Conservation (phyloP, 1,139 yeast genomes). For the Casaregolazyma suthepensis region DNA sequence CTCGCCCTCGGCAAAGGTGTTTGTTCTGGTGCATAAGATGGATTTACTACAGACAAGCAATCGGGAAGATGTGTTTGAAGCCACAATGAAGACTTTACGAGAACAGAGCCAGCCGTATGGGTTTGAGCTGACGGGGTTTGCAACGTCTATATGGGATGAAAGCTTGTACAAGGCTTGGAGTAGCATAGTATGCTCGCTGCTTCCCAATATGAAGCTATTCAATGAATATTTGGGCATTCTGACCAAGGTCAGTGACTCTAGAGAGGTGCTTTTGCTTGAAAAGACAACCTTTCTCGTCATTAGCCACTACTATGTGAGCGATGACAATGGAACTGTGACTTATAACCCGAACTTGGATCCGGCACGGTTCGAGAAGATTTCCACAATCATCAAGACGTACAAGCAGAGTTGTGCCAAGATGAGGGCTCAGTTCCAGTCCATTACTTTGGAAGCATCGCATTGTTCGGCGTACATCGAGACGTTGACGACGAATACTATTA, state of each 20-base stretch:
- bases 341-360: slow-evolving; percentile 48
- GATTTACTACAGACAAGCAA: slow-evolving; percentile 87
- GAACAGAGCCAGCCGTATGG: slow-evolving; percentile 74
- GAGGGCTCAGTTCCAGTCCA: slow-evolving; percentile 74
- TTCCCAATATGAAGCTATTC: slow-evolving; percentile 82
- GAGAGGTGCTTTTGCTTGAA: slow-evolving; percentile 87
- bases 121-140: slow-evolving; percentile 78
- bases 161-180: slow-evolving; percentile 97
- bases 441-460: slow-evolving; percentile 67
- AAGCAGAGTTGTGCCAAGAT: slow-evolving; percentile 88
- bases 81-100: slow-evolving; percentile 78
- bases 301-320: slow-evolving; percentile 22
- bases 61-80: slow-evolving; percentile 72
- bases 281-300: slow-evolving; percentile 90
- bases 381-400: slow-evolving; percentile 89
- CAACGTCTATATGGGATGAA: slow-evolving; percentile 98
- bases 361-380: slow-evolving; percentile 87
- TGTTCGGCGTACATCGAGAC: slow-evolving; percentile 67
- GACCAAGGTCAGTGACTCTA: slow-evolving; percentile 73
- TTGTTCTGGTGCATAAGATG: slow-evolving; percentile 91
- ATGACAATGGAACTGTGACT: slow-evolving; percentile 10
- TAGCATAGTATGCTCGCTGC: slow-evolving; percentile 85
- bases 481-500: slow-evolving; percentile 66
- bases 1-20: slow-evolving; percentile 88
- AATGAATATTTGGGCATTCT: slow-evolving; percentile 71